A percentile compares a stretch with the other conserved stretches of the same genome.
Conservation (phyloP, 2,329 filamentous ascomycete genomes). For the Fusarium nisikadoi region DNA sequence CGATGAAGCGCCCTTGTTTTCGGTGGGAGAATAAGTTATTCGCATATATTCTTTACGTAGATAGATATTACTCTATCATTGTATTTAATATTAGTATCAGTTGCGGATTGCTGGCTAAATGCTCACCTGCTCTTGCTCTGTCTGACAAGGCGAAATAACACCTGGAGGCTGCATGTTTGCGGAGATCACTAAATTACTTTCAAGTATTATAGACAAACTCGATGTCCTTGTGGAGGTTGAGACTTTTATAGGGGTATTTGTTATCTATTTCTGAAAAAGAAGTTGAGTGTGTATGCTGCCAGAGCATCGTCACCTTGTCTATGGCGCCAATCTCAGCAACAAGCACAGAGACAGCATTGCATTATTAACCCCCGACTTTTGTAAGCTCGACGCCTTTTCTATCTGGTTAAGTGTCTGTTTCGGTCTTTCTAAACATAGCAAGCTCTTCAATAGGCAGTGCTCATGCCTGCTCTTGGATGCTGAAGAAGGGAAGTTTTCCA, state of each 20-base stretch:
- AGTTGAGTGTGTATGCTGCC: constrained; percentile 1
- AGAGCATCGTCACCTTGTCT: constrained; percentile 11
- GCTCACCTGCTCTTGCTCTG: constrained; percentile 15
- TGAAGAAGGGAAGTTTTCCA: background rate
- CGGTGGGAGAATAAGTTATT: constrained; percentile 25
- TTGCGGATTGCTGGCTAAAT: background rate
- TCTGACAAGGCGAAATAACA: constrained; percentile 7
- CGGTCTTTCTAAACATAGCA: background rate
- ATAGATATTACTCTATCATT: constrained; percentile 6
- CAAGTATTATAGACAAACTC: too few relatives aligned
- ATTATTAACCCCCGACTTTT: background rate
- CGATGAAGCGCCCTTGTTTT: constrained; percentile 27
- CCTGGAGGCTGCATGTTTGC: background rate
- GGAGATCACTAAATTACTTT: background rate
- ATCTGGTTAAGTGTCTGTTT: background rate
- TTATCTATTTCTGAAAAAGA: background rate
- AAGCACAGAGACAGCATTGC: background rate
- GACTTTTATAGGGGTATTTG: background rate
- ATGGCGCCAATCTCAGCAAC: constrained; percentile 10
- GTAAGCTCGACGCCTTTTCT: background rate
- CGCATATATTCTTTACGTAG: constrained; percentile 31
- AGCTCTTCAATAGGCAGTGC: background rate
- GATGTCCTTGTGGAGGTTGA: background rate
- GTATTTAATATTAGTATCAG: background rate
- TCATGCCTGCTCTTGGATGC: background rate